Conservation (phyloP, 768 basidiomycete species). For the Naganishia friedmannii region DNA sequence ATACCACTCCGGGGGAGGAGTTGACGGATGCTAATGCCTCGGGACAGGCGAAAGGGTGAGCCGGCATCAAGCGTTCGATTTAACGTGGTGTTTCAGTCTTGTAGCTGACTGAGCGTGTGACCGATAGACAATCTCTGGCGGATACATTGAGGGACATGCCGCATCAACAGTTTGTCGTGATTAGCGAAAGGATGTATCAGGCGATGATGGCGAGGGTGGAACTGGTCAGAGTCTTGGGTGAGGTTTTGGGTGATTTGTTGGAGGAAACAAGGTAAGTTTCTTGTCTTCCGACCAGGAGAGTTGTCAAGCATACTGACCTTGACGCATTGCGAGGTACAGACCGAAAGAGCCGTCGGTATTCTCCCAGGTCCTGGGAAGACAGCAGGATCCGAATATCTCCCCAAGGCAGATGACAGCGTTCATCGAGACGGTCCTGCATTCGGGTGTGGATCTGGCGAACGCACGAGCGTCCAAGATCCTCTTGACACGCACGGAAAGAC, state of each 20-base stretch:
- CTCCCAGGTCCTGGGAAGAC: not conserved
- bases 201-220: conserved; percentile 61
- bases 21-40: not conserved
- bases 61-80: not conserved
- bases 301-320: not conserved
- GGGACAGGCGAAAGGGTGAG: conserved; percentile 9
- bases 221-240: conserved; percentile 58
- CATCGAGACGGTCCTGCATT: conserved; percentile 28
- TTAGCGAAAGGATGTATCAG: conserved; percentile 64
- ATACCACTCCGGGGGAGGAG: conserved; percentile 44
- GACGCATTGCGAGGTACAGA: not conserved
- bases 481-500: conserved; percentile 70
- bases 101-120: not conserved
- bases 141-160: conserved; percentile 65
- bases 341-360: not conserved
- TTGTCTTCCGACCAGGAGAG: not conserved
- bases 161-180: conserved; percentile 65
- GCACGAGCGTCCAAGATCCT: conserved; percentile 76
- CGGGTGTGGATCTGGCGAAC: conserved; percentile 77
- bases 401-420: conserved; percentile 29
- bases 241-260: conserved; percentile 54
- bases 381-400: conserved; percentile 7
- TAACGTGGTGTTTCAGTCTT: not conserved
- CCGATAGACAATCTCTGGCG: conserved; percentile 50
- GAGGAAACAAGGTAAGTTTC: conserved; percentile 34